phyloP scores from a whole-genome alignment of 1,284 basidiomycete genomes.

The Trichosporon sp. region DNA sequence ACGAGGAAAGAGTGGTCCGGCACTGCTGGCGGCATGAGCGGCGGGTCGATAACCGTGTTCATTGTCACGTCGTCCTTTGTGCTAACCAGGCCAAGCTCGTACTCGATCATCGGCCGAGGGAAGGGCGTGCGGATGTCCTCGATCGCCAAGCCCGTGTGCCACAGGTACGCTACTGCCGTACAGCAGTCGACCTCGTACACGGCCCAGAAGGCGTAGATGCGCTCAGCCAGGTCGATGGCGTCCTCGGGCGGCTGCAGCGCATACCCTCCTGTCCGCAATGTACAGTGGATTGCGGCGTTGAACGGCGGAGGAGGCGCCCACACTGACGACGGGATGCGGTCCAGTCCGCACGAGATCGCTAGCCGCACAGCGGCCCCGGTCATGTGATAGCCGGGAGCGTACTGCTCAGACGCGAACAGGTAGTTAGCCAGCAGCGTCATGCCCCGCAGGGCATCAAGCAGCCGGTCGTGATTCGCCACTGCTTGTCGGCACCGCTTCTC shows the following conservation, averaged over 20 bases:
- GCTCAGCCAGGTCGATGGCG: constrained; percentile 26
- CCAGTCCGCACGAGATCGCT: constrained; percentile 27
- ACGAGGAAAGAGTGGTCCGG: constrained; percentile 19
- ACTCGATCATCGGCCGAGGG: constrained; percentile 28
- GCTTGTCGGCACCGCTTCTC: constrained; percentile 28
- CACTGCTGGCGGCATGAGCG: not conserved
- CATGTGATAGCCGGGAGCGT: constrained; percentile 26
- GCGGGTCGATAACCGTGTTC: constrained; percentile 12
- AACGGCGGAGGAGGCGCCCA: constrained; percentile 17
- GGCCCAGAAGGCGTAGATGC: constrained; percentile 35
- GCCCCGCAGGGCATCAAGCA: constrained; percentile 32
- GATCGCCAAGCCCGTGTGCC: constrained; percentile 27
- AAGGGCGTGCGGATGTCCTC: constrained; percentile 32
- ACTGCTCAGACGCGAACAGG: constrained; percentile 30
- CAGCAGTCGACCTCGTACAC: constrained; percentile 33
- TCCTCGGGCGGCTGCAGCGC: constrained; percentile 18
- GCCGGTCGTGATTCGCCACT: constrained; percentile 25
- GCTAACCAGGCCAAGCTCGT: constrained; percentile 23
- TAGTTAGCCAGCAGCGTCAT: constrained; percentile 27
- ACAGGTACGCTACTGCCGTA: constrained; percentile 30
- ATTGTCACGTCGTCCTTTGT: constrained; percentile 22
- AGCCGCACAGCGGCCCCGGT: constrained; percentile 24
- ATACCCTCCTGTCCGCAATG: constrained; percentile 22
- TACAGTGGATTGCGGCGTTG: constrained; percentile 22
- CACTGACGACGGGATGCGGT: constrained; percentile 22